These are phyloP conservation scores for Citrus sinensis DNA, from an alignment of 345 rosid species.

Conservation along the genomic window DNA sequence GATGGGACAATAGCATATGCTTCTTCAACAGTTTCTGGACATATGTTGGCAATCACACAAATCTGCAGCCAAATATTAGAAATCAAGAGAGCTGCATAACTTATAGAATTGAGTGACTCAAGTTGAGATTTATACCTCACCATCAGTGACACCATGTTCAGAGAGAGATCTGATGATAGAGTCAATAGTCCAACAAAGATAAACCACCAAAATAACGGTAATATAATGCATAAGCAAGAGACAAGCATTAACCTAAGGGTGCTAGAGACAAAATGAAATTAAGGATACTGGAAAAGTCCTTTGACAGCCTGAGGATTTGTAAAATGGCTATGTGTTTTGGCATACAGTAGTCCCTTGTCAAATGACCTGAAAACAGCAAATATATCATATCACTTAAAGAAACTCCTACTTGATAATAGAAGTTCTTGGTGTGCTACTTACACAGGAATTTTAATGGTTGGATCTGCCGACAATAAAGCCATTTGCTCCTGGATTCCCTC, in stretches of 20 bases:
- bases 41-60: conserved; percentile 61
- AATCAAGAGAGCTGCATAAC: conserved; percentile 17
- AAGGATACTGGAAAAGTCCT: conserved; percentile 79
- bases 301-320: conserved; percentile 60
- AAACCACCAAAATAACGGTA: conserved; percentile 8
- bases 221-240: conserved; percentile 9
- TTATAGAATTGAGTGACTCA: conserved; percentile 10
- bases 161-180: conserved; percentile 49
- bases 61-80: conserved; percentile 50
- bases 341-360: conserved; percentile 58
- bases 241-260: not conserved
- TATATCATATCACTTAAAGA: conserved; percentile 9
- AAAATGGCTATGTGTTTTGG: conserved; percentile 43
- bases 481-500: conserved; percentile 79
- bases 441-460: conserved; percentile 75
- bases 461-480: conserved; percentile 68
- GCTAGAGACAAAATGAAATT: conserved; percentile 6
- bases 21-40: conserved; percentile 78
- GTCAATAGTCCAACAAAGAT: conserved; percentile 36
- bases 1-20: conserved; percentile 75
- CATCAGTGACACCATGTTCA: conserved; percentile 55
- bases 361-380: conserved; percentile 58
- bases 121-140: conserved; percentile 59
- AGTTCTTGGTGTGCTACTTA: conserved; percentile 32
- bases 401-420: conserved; percentile 1